These are phyloP conservation scores for Vigna angularis DNA, from an alignment of 306 rosid species.

Conservation along the genomic window DNA sequence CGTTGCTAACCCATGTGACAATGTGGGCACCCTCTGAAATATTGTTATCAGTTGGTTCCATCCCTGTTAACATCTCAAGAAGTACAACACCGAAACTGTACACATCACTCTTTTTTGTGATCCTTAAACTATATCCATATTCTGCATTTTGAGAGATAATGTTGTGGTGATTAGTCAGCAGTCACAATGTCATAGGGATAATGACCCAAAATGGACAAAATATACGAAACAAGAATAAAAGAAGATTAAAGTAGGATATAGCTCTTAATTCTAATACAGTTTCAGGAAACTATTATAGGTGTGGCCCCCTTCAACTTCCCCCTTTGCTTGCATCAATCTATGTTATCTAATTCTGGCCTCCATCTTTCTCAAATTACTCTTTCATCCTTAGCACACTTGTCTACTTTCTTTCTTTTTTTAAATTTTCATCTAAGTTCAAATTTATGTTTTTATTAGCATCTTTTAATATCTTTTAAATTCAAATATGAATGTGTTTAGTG, in stretches of 20 bases:
- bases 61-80: slow-evolving; percentile 82
- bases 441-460: no score
- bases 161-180: slow-evolving; percentile 26
- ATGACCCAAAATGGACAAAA: slow-evolving; percentile 10
- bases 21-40: background rate
- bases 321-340: no score
- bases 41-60: slow-evolving; percentile 72
- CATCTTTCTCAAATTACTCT: no score
- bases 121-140: slow-evolving; percentile 91
- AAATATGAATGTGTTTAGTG: no score
- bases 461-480: no score
- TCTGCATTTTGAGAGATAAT: slow-evolving; percentile 63
- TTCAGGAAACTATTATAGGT: slow-evolving; percentile 5
- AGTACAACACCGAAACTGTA: slow-evolving; percentile 92
- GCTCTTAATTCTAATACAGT: slow-evolving; percentile 5
- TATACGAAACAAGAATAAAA: background rate
- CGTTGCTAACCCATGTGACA: no score
- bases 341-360: no score
- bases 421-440: no score
- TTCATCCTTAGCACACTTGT: no score
- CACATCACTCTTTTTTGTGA: slow-evolving; percentile 96
- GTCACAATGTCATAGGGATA: slow-evolving; percentile 9
- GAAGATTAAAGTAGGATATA: slow-evolving; percentile 4
- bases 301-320: no score
- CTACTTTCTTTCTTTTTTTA: no score